phyloP scores from a whole-genome alignment of 352 stramenopile genomes.

The Phytophthora multivora region DNA sequence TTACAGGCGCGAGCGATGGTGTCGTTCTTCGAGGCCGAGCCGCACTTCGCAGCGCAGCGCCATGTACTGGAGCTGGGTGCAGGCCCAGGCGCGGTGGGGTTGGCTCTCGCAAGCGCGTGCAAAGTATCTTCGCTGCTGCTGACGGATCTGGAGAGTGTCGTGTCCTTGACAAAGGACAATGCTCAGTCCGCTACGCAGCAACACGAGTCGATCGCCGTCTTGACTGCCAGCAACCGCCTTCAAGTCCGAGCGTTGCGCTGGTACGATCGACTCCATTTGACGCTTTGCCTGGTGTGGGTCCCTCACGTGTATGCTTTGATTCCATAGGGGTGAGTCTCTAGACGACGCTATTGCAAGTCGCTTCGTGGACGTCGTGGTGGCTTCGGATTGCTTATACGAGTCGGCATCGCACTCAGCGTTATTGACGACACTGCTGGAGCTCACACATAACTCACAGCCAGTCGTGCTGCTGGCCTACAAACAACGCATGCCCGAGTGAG shows the following conservation, averaged over 20 bases:
- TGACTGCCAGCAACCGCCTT: conserved; percentile 27
- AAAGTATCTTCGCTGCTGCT: conserved; percentile 46
- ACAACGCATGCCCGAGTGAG: conserved; percentile 56
- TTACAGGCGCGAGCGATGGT: conserved; percentile 53
- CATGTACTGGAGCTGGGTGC: conserved; percentile 63
- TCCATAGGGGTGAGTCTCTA: conserved; percentile 21
- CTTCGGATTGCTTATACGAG: conserved; percentile 80
- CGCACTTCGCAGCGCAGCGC: conserved; percentile 29
- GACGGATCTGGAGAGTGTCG: conserved; percentile 56
- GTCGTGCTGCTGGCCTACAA: conserved; percentile 73
- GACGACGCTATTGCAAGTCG: conserved; percentile 4
- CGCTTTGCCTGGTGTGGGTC: not conserved
- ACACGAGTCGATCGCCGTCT: conserved; percentile 33
- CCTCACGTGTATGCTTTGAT: not conserved
- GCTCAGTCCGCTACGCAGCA: conserved; percentile 21
- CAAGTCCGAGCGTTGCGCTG: conserved; percentile 39
- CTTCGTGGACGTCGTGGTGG: conserved; percentile 19
- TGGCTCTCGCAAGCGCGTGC: conserved; percentile 38
- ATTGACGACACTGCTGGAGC: conserved; percentile 42
- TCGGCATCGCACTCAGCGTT: conserved; percentile 42
- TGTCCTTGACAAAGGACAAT: conserved; percentile 51
- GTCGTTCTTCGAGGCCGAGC: conserved; percentile 40
- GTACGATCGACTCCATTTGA: conserved; percentile 22
- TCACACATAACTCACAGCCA: conserved; percentile 25
- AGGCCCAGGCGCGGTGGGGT: conserved; percentile 56